phyloP scores from a whole-genome alignment of 345 rosid genomes.

The Brassica cretica region DNA sequence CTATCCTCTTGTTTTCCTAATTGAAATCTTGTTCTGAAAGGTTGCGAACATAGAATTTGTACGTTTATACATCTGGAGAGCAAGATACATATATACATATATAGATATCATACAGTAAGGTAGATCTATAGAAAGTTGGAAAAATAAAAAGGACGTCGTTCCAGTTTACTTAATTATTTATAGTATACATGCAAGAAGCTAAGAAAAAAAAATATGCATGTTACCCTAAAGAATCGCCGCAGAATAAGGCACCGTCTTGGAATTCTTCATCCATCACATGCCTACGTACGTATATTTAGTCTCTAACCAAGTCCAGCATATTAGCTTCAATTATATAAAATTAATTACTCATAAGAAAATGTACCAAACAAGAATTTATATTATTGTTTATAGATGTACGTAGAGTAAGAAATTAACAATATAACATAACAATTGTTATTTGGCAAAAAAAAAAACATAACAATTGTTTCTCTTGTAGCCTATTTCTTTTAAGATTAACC shows the following conservation, averaged over 20 bases:
- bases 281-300: constrained; percentile 35
- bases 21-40: not conserved
- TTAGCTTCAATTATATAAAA: not conserved
- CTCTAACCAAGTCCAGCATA: constrained; percentile 19
- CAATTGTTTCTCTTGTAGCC: not conserved
- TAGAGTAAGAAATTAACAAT: not conserved
- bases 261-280: constrained; percentile 48
- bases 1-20: not conserved
- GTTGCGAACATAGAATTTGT: not conserved
- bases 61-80: constrained; percentile 7
- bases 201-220: constrained; percentile 23
- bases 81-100: not conserved
- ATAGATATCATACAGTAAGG: not conserved
- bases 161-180: not conserved
- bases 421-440: not conserved
- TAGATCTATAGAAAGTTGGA: not conserved
- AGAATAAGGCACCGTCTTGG: constrained; percentile 57
- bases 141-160: constrained; percentile 1
- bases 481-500: not conserved
- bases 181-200: constrained; percentile 27
- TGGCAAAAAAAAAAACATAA: not conserved
- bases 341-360: not conserved
- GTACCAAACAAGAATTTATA: not conserved
- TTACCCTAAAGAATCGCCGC: constrained; percentile 62
- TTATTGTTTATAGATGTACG: not conserved